Conservation (phyloP, 768 basidiomycete species). For the Calocybe gangraenosa region DNA sequence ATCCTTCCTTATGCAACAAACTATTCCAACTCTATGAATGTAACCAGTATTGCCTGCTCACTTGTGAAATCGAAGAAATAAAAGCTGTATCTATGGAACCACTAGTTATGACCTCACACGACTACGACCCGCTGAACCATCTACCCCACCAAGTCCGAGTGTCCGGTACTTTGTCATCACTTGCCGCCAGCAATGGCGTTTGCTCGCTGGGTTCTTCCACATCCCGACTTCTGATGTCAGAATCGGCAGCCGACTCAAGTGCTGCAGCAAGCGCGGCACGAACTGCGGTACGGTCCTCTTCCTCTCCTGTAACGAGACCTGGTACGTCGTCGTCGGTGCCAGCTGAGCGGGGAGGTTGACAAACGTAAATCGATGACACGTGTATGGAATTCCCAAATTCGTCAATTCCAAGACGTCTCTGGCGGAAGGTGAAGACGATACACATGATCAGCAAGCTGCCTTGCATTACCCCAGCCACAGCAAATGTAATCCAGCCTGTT, state of each 20-base stretch:
- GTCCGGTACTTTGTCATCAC: not conserved
- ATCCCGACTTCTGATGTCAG: conserved; percentile 16
- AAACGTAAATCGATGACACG: not conserved
- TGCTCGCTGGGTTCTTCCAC: conserved; percentile 14
- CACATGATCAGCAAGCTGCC: conserved; percentile 81
- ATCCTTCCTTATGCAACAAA: too few species aligned
- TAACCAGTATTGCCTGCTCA: too few species aligned
- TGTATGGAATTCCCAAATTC: conserved; percentile 72
- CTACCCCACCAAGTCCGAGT: not conserved
- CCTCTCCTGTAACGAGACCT: conserved; percentile 19
- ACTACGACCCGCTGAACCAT: conserved; percentile 6
- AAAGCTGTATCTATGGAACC: too few species aligned
- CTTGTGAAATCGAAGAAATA: too few species aligned
- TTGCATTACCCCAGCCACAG: conserved; percentile 83
- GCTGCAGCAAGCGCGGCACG: conserved; percentile 20
- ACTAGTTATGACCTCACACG: too few species aligned
- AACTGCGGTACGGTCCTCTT: conserved; percentile 20
- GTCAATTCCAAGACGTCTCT: conserved; percentile 70
- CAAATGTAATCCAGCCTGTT: conserved; percentile 76
- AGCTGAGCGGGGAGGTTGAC: not conserved
- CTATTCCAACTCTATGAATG: too few species aligned
- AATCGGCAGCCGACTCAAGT: conserved; percentile 19
- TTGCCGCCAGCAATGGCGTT: conserved; percentile 17
- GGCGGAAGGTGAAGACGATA: conserved; percentile 77
- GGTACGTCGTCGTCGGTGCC: conserved; percentile 16